Base-by-base conservation (phyloP, 1,284 basidiomycete species). In the Fistulinella cinereoalba region DNA sequence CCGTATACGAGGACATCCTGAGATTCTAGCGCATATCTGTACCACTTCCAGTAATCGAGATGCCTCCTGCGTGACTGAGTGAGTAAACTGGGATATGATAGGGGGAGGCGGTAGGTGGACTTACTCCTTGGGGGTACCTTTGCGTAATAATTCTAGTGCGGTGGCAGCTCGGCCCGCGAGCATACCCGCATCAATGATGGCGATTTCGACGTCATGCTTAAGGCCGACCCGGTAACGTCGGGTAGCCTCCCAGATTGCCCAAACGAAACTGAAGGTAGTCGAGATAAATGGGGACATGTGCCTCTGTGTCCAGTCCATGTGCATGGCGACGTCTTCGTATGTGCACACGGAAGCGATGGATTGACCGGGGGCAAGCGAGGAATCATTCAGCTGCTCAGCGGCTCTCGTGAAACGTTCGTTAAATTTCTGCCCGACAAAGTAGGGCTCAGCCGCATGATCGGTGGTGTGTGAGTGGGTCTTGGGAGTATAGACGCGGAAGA, bases 211-310 rank as follows among this genome's bases (percentile, higher is more conserved):
- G 46, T 84, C 79, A 52, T 86, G 82, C 64, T 88, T 88, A 47
- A 86, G 68, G 31, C 79, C 79, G 31, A 73, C 65, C 54, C 81
- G 79, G 57, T 85, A 86, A 19, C 85, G 77, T 48, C 83, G 71
- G n/a, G 83, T 73, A 6, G 85, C 86, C 59, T 88, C 86, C 85
- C 85, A 88, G 28, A 88, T 73, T 12, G 85, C 80, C 86, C 85
- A 88, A 27, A 75, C 78, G 56, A 88, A 85, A 65, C 82, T 88
- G 62, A 88, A 88, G 2, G 85, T 86, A 1, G 84, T 76, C 3
- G 85, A 84, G 33, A 88, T 76, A 53, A 78, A 88, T 3, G 80
- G 74, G 0, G 86, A 88, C 16, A 75, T 71, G 1, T 77, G 70
- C 46, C 81, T 75, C n/a, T 81, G 85, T 16, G 81, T 83, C 82